Base-by-base conservation (phyloP, 371 early-diverging fungal genomes). In the Enteropsectra breve region DNA sequence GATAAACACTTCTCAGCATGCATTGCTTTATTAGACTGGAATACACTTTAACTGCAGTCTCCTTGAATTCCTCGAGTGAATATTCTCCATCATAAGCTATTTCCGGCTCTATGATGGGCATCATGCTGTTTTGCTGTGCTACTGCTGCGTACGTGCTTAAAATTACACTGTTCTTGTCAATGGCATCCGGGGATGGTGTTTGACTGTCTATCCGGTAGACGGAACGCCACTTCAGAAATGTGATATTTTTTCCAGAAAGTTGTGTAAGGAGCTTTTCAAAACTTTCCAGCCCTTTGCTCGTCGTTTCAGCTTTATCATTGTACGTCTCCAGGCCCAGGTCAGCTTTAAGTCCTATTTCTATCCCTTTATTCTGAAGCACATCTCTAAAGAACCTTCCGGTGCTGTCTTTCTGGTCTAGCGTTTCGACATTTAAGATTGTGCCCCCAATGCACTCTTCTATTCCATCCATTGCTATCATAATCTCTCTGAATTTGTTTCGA, bases 61-160 rank as follows among this genome's bases (percentile, higher is more conserved):
- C 65, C 24, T 80, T 71, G 47, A 84, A 78, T 33, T 74, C 64
- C 57, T 82, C 82, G 21, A 83, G 66, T 49, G 81, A 76, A 77
- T 84, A 84, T 57, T 78, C 72, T 50, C 86, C 86, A 61, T 84
- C 83, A 81, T 83, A 84, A 32, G 84, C 76, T 32, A 86, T 82
- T 71, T 86, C 86, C 43, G 86, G 86, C 72, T 86, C 86, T 36
- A 86, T 83, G 50, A 86, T 85, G 24, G 86, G 86, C 29, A 84
- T 84, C 47, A 84, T 73, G 26, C 82, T 78, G 72, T 83, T 79
- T 23, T 72, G 63, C 69, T 84, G 85, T 76, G 84, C 84, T 73
- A 84, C 83, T 61, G 78, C 70, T 30, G 84, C 85, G 70, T 85
- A 86, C 59, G 84, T 82, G 34, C 85, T 83, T n/a, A 86, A 77